These are phyloP conservation scores for Penicillium alfredii DNA, from an alignment of 495 filamentous ascomycete species.

Conservation along the genomic window DNA sequence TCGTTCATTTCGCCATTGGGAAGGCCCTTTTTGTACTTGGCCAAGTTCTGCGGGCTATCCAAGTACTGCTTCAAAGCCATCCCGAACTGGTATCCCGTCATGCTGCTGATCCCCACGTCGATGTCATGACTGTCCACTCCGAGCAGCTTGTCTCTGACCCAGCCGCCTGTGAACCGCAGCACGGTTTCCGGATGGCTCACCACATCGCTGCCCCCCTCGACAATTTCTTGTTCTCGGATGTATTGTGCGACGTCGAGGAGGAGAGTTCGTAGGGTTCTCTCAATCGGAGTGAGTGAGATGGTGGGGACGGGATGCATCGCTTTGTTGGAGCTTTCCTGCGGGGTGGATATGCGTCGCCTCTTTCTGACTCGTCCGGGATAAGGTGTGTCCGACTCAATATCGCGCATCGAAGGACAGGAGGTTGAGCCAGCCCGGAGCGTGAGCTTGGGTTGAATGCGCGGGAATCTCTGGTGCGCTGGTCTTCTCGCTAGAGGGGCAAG, in stretches of 20 bases:
- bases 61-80: conserved; percentile 56
- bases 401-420: conserved; percentile 27
- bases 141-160: conserved; percentile 95
- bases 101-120: conserved; percentile 88
- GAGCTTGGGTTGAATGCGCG: conserved; percentile 9
- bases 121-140: conserved; percentile 80
- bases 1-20: conserved; percentile 29
- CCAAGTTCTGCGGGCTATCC: conserved; percentile 45
- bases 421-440: conserved; percentile 7
- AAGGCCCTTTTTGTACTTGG: conserved; percentile 44
- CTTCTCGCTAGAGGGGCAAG: conserved; percentile 13
- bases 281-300: conserved; percentile 58
- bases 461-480: conserved; percentile 6
- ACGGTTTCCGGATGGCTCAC: conserved; percentile 24
- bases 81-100: conserved; percentile 85
- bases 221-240: conserved; percentile 50
- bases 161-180: conserved; percentile 91
- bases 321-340: conserved; percentile 9
- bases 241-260: conserved; percentile 69
- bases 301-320: conserved; percentile 28
- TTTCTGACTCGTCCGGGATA: conserved; percentile 26
- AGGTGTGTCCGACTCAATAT: conserved; percentile 14
- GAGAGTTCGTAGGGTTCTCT: conserved; percentile 61
- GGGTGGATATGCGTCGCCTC: conserved; percentile 28
- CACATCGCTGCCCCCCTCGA: conserved; percentile 28